Base-by-base conservation (phyloP, 106 monocot genomes). In the Posidonia australis region DNA sequence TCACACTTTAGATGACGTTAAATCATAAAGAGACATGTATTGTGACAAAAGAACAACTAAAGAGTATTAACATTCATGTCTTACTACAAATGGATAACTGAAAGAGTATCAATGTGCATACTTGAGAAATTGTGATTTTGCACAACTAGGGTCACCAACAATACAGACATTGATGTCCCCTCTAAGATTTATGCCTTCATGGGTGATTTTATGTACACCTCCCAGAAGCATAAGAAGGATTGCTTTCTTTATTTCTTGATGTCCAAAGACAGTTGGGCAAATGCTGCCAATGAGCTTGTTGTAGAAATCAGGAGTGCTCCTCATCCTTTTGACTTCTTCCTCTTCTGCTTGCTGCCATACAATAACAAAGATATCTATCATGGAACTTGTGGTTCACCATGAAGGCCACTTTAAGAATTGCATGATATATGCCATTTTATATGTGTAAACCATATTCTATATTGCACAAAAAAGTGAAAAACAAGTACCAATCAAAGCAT, bases 131-230 rank as follows among this genome's bases (percentile, higher is more conserved):
- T 98, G 96, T 26, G 96, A 90, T 75, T 98, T 90, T 26, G 96
- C 96, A 76, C 96, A 98, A 53, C 96, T 98, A 17, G 90, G 96
- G 81, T 98, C 90, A 67, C 96, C 96, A 73, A 98, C 96, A 60
- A 98, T 87, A 59, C 96, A 98, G n/a, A 98, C 80, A 72, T 98
- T 98, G 64, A 98, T 85, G 71, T 98, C 96, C 45, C 96, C 96
- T 72, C 96, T 80, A 42, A 98, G 84, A 63, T 98, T 98, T 58
- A 98, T 98, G 62, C 96, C 96, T 73, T 98, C 96, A 72, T 98
- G 96, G 4, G 96, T 98, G 46, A 75, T 55, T 65, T 98, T 98
- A 64, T 98, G 96, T 13, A 98, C 90, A 49, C 96, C 96, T 58
- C 96, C 90, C 68, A 98, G 66, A 55, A 98, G 69, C 96, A 98